Evolutionary conservation across 2,329 filamentous ascomycete genomes (phyloP), one percentile per base, ranked within the genome.

Genomic region (Anthostomella pinea): DNA sequence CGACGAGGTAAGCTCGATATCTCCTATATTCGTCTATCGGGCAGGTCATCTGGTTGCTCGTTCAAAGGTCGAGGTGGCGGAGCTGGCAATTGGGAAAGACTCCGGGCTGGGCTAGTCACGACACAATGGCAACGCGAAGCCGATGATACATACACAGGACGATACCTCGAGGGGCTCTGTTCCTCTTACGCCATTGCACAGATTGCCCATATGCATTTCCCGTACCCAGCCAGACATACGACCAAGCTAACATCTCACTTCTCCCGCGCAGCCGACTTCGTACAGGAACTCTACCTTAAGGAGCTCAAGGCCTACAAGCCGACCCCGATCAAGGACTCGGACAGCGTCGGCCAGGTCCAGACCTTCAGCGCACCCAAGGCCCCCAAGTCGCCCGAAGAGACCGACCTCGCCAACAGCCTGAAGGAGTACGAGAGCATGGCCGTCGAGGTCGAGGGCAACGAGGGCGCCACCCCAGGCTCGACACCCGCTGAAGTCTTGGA

Each of bases 261-360:
- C 11, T 30, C 18, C 25, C 18, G 7, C 10, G n/a, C 63, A 97
- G 93, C 87, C 81, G 93, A 98, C 69, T 81, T 95, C 60, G 87
- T 98, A 58, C 93, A 97, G 72, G 91, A 97, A 66, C 80, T 98
- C 63, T 98, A 98, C 78, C 82, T 98, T 57, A 85, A 84, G 68
- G 90, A 97, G 72, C 82, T 98, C 64, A 93, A 91, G 73, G 80
- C 81, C 69, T 97, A 95, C 85, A 97, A 97, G 80, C 73, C 83
- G 49, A 74, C 86, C 39, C 73, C 81, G 53, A 65, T 91, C 71
- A 95, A 96, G 77, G 77, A 88, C 49, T 79, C 80, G 58, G 93
- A 97, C 62, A 75, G 90, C 62, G 84, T 91, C 56, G 90, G 87
- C 63, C 85, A 95, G 57, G 93, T 97, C 57, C 86, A 93, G 66